Evolutionary conservation across 2,329 filamentous ascomycete species (phyloP).

Genomic region (Trichoderma atroviride): DNA sequence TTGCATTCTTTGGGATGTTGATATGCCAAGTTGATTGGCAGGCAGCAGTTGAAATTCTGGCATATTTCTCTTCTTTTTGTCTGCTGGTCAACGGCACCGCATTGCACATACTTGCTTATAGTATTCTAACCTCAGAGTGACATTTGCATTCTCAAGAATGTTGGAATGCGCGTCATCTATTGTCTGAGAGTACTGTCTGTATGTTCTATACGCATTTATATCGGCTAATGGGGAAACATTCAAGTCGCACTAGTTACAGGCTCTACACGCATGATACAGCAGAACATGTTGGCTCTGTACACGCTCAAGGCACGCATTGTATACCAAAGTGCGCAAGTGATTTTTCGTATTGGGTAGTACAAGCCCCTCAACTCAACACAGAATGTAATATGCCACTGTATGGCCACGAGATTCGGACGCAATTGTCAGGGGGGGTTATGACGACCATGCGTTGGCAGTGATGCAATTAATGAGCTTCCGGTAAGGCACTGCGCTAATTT

Average conservation of each 20-base stretch:
- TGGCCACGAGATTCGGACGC: not conserved
- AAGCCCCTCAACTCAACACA: not conserved
- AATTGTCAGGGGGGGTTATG: not conserved
- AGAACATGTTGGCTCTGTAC: not conserved
- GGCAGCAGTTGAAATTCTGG: not conserved
- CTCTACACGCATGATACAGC: not conserved
- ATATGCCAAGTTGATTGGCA: not conserved
- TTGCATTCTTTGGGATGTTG: not conserved
- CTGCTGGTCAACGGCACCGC: not conserved
- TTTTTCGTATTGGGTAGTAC: not conserved
- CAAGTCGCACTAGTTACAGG: not conserved
- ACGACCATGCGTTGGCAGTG: not conserved
- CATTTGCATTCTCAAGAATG: not conserved
- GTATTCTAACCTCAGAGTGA: too few relatives aligned
- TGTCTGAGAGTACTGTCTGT: not conserved
- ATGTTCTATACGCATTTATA: not conserved
- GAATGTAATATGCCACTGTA: not conserved
- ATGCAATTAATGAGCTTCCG: not conserved
- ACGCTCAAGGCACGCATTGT: not conserved
- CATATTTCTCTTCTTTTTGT: too few relatives aligned
- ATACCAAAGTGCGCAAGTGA: not conserved
- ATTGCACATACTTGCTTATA: not conserved
- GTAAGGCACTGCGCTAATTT: conserved; percentile 8
- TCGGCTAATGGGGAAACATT: not conserved
- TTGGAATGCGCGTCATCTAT: not conserved